Evolutionary conservation across 352 stramenopile genomes (phyloP), one percentile per base, ranked within the genome.

Genomic region (Phytophthora megakarya): DNA sequence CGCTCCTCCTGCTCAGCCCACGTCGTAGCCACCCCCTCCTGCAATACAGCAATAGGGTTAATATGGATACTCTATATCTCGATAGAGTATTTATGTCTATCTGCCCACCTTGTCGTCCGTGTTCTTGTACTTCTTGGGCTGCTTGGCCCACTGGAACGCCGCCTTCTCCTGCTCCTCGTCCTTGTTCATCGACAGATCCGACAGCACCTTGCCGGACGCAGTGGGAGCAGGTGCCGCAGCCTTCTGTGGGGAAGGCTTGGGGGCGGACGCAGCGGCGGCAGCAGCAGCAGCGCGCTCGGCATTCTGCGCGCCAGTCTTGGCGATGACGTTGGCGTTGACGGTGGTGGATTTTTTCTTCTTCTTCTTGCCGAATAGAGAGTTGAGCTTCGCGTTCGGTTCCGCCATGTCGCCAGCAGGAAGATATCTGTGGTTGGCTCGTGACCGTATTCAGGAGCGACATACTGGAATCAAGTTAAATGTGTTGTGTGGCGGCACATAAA

Each of bases 91-190:
- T n/a, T n/a, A n/a, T n/a, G n/a, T n/a, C n/a, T n/a, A n/a, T n/a
- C n/a, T n/a, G n/a, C 28, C 8, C 30, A 85, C 73, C 64, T 76
- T 72, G 9, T 83, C 79, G 35, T 67, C 57, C 43, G 59, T 5
- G 35, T 87, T 82, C 65, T 90, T 93, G 75, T 91, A 92, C 70
- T 93, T 93, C 56, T 93, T 93, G 22, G 80, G 84, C 72, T 93
- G 82, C 69, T 93, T 93, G 43, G 84, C 79, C 82, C 84, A 93
- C 59, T 90, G 81, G 65, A 91, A 93, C 4, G 76, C 38, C 21
- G 60, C 8, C 54, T 86, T 82, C 33, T 87, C 75, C 23, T 80
- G 55, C 43, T 73, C 61, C 3, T 73, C 61, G 2, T 86, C 72
- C 68, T 89, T 89, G 53, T 66, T 76, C 25, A 91, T 50, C 42